Evolutionary conservation across 495 filamentous ascomycete genomes (phyloP), one percentile per base, ranked within the genome.

Genomic region (Hypoxylon intermedium): DNA sequence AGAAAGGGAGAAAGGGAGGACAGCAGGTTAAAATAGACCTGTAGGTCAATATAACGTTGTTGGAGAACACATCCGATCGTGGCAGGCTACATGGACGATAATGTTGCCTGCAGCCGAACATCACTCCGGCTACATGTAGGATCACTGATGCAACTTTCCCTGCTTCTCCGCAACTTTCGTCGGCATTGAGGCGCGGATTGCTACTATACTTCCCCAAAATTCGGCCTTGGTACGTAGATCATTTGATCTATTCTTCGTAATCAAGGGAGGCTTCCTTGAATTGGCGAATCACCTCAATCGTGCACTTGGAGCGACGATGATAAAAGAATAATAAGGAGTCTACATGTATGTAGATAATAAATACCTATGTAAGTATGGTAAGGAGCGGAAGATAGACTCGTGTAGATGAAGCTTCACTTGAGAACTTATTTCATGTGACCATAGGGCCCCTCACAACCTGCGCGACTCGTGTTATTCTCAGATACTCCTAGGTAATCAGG

Each of bases 141-240:
- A 58, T 4, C 53, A 49, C 48, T 47, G 49, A 59, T 21, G 13
- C n/a, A 47, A 6, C 38, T 54, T 18, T 41, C 61, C 50, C 31
- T 33, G 28, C 37, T 59, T 65, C 61, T 65, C 61, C 61, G 61
- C 61, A 59, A 11, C 3, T 41, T 42, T 23, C 11, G 18, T 50
- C 55, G 49, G 57, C 49, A 60, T 26, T 59, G 5, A 19, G 12
- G 40, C 9, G 26, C 42, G 41, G 34, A 13, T 52, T 24, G 23
- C 24, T 58, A n/a, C 23, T 19, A 48, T 15, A 37, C 34, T 37
- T 5, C 30, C 12, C 34, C n/a, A n/a, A 37, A 15, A 37, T 37
- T 6, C 3, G n/a, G 7, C 9, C n/a, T 3, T 33, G n/a, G n/a
- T 4, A 33, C 30, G 30, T 33, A 37, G 34, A 37, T n/a, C n/a